Evolutionary conservation across 1,284 basidiomycete species (phyloP).

Genomic region (Neonothopanus nambi): DNA sequence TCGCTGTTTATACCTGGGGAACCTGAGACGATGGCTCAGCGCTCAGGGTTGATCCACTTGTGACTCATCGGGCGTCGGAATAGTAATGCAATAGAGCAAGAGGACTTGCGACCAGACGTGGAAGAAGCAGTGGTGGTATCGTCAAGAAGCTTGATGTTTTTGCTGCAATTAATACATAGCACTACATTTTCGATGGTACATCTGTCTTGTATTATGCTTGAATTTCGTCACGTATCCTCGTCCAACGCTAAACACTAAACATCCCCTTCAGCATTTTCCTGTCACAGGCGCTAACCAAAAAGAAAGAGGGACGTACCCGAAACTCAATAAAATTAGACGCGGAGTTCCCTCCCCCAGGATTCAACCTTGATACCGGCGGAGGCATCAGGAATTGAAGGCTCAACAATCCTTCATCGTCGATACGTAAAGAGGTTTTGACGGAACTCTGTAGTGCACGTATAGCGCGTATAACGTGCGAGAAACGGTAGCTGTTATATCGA

Average conservation of each 20-base stretch:
- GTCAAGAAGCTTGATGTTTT: too few species aligned
- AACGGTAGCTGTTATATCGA: slow-evolving; percentile 67
- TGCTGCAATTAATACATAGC: too few species aligned
- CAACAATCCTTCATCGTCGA: slow-evolving; percentile 77
- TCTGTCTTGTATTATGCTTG: too few species aligned
- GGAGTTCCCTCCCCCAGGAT: slow-evolving; percentile 28
- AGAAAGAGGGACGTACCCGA: slow-evolving; percentile 55
- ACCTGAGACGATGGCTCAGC: too few species aligned
- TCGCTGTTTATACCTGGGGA: too few species aligned
- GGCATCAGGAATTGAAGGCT: slow-evolving; percentile 89
- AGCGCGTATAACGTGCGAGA: slow-evolving; percentile 69
- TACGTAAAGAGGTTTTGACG: slow-evolving; percentile 83
- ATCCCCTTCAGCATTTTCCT: neutral
- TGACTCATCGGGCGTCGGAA: too few species aligned
- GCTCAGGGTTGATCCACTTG: too few species aligned
- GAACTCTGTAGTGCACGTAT: slow-evolving; percentile 77
- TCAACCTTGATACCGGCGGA: slow-evolving; percentile 45
- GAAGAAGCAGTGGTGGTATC: too few species aligned
- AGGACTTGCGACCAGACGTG: too few species aligned
- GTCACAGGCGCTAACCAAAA: neutral
- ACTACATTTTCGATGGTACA: too few species aligned
- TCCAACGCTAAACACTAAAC: slow-evolving; percentile 52
- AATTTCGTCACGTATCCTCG: slow-evolving; percentile 27
- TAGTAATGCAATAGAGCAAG: too few species aligned
- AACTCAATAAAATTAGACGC: slow-evolving; percentile 76